These are phyloP conservation scores for Marsdenia floribunda DNA, from an alignment of 257 asterid genomes.

Conservation along the genomic window DNA sequence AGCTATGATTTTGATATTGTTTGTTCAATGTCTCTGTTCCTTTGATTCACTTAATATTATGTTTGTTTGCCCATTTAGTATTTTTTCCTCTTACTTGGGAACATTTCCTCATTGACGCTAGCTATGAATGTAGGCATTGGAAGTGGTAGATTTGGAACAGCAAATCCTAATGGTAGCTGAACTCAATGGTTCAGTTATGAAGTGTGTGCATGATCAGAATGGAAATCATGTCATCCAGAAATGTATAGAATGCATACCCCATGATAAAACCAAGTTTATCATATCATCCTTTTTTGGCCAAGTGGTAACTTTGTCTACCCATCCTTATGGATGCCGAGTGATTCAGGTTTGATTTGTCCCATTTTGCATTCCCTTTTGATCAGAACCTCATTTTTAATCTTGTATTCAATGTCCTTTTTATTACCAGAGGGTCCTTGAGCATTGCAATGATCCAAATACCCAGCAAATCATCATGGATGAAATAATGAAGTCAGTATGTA, in stretches of 20 bases:
- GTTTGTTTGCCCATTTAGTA: background rate
- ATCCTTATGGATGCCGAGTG: constrained; percentile 92
- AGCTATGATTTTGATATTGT: background rate
- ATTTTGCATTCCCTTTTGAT: constrained; percentile 4
- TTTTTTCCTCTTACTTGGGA: background rate
- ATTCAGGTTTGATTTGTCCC: constrained; percentile 63
- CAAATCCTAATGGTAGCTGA: constrained; percentile 66
- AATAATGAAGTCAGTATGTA: constrained; percentile 61
- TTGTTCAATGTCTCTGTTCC: background rate
- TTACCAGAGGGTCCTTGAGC: constrained; percentile 79
- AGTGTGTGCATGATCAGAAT: constrained; percentile 84
- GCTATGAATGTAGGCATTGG: constrained; percentile 63
- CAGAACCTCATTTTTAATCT: background rate
- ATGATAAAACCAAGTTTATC: constrained; percentile 57
- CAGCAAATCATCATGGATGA: constrained; percentile 63
- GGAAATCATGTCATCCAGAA: constrained; percentile 94
- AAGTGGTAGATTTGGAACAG: constrained; percentile 67
- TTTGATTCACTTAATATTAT: background rate
- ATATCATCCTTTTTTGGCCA: constrained; percentile 65
- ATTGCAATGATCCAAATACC: constrained; percentile 53
- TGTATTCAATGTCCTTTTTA: background rate
- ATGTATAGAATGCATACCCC: constrained; percentile 80
- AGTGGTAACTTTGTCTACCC: constrained; percentile 68
- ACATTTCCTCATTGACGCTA: background rate
- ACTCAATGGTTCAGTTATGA: constrained; percentile 79